phyloP scores from a whole-genome alignment of 116 monocot genomes.

The Trichopus zeylanicus region DNA sequence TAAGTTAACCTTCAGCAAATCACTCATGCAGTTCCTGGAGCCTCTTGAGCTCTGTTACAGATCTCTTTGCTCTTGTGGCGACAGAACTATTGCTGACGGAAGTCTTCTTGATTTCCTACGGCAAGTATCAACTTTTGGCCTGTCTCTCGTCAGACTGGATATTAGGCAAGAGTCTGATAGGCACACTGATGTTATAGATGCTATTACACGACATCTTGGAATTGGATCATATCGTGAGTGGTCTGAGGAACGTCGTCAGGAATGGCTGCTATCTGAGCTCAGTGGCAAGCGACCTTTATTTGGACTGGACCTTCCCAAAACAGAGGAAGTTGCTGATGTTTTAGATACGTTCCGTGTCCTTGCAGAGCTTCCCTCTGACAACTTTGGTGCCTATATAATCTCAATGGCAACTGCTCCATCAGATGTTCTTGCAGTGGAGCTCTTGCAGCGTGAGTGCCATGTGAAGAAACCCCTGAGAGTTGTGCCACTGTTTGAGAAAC shows the following conservation, averaged over 20 bases:
- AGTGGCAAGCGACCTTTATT: slow-evolving; percentile 86
- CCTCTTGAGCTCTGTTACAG: slow-evolving; percentile 94
- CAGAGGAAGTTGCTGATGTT: slow-evolving; percentile 91
- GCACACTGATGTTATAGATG: slow-evolving; percentile 90
- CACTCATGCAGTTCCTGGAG: slow-evolving; percentile 73
- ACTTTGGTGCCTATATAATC: slow-evolving; percentile 93
- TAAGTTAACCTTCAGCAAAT: not conserved
- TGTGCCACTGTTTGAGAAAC: slow-evolving; percentile 91
- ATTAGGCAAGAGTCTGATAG: slow-evolving; percentile 96
- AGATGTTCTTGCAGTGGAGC: slow-evolving; percentile 88
- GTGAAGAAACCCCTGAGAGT: slow-evolving; percentile 80
- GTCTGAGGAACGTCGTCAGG: slow-evolving; percentile 82
- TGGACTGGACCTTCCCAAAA: slow-evolving; percentile 75
- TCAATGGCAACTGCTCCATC: slow-evolving; percentile 93
- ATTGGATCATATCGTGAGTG: slow-evolving; percentile 93
- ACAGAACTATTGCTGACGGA: slow-evolving; percentile 83
- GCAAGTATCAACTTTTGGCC: slow-evolving; percentile 96
- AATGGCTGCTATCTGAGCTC: slow-evolving; percentile 91
- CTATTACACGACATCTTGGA: slow-evolving; percentile 73
- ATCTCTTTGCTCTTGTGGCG: slow-evolving; percentile 85
- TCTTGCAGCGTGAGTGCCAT: slow-evolving; percentile 75
- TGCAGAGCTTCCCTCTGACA: slow-evolving; percentile 81
- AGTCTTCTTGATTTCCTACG: slow-evolving; percentile 93
- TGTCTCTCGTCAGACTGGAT: slow-evolving; percentile 85
- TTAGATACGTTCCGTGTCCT: slow-evolving; percentile 77